Percentiles rank a stretch among this genome's conserved stretches.
These are phyloP conservation scores for Rachicladosporium sp. DNA, from an alignment of 2,329 filamentous ascomycete genomes.

Conservation along the genomic window DNA sequence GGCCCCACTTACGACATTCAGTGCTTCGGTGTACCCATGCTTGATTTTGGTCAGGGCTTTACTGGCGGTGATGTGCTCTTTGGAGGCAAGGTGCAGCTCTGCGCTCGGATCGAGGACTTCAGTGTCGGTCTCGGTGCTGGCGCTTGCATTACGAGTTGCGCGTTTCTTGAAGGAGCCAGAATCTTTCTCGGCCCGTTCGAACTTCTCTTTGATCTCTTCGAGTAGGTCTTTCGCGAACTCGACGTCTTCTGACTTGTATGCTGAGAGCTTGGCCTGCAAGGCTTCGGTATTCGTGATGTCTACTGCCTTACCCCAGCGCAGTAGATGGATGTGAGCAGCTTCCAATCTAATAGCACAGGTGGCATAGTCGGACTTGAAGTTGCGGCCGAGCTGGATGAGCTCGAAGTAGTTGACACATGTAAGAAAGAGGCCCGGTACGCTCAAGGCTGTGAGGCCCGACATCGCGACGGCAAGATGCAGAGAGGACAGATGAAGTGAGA, in stretches of 20 bases:
- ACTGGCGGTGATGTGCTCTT: background rate
- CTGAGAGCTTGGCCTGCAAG: background rate
- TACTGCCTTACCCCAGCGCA: background rate
- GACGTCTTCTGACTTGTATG: background rate
- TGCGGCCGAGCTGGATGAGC: slow-evolving; percentile 2
- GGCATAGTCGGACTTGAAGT: slow-evolving; percentile 1
- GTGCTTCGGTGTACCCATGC: background rate
- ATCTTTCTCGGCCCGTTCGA: background rate
- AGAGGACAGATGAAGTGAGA: too few species aligned
- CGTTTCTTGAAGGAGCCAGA: background rate
- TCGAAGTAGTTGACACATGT: slow-evolving; percentile 2
- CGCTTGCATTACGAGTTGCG: too few species aligned
- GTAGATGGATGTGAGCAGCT: background rate
- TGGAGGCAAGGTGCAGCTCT: background rate
- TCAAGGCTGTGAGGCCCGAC: background rate
- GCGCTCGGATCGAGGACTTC: background rate
- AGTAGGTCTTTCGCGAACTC: background rate
- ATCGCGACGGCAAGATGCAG: too few species aligned
- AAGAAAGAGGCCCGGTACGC: slow-evolving; percentile 3
- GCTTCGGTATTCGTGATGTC: background rate
- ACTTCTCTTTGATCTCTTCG: background rate
- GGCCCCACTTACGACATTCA: background rate
- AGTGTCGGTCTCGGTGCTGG: background rate
- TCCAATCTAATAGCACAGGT: background rate
- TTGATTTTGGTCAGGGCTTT: background rate